Evolutionary conservation across 2,329 filamentous ascomycete genomes (phyloP).

Genomic region (Didymella arachidicola): DNA sequence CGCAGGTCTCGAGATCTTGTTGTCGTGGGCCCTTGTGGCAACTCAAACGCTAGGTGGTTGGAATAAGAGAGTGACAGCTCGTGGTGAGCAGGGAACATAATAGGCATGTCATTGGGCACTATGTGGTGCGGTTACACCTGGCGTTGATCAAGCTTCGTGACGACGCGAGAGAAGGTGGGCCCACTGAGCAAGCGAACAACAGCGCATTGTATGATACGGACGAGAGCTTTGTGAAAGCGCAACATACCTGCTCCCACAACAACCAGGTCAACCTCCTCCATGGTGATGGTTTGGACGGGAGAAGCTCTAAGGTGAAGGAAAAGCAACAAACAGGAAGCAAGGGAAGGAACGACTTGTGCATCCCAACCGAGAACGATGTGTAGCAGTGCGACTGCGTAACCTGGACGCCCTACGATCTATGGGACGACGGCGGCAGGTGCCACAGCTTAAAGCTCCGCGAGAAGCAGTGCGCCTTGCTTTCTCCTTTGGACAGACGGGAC

Average conservation of each 20-base stretch:
- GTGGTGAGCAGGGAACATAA: conserved; percentile 2
- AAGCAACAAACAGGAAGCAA: not conserved
- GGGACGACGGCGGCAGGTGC: conserved; percentile 2
- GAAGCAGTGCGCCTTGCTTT: not conserved
- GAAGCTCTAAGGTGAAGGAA: not conserved
- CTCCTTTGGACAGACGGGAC: not conserved
- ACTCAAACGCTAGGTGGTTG: not conserved
- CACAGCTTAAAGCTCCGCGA: conserved; percentile 1
- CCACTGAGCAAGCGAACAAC: not conserved
- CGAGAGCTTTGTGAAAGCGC: not conserved
- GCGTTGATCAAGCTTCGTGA: not conserved
- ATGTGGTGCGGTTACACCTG: not conserved
- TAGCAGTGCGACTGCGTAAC: conserved; percentile 1
- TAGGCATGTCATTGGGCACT: not conserved
- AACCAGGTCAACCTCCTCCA: conserved; percentile 31
- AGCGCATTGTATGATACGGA: not conserved
- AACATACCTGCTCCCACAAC: conserved; percentile 38
- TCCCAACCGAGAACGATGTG: not conserved
- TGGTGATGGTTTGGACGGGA: conserved; percentile 5
- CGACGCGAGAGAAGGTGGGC: not conserved
- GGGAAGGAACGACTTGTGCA: conserved; percentile 1
- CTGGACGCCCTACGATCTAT: not conserved
- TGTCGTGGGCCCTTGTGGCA: not conserved
- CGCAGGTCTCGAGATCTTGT: not conserved
- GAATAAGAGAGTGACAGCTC: conserved; percentile 7